These are phyloP conservation scores for Yamadazyma sp. DNA, from an alignment of 805 yeast species.

Conservation along the genomic window DNA sequence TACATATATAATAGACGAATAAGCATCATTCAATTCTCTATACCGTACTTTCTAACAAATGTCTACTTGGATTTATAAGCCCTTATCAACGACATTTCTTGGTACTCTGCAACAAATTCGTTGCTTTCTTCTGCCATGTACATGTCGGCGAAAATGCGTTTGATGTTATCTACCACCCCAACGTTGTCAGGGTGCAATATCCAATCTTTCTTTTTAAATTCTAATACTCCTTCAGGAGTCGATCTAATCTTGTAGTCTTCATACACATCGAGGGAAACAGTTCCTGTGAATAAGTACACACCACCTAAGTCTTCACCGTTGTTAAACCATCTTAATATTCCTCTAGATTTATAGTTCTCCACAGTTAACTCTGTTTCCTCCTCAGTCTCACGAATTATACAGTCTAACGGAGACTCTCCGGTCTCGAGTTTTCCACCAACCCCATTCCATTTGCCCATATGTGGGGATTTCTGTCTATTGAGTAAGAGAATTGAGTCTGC, in stretches of 20 bases:
- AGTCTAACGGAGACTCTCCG: conserved; percentile 35
- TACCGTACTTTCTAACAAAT: no score
- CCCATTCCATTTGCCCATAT: conserved; percentile 52
- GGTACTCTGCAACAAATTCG: conserved; percentile 28
- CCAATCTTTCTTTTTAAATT: conserved; percentile 43
- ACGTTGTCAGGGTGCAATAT: conserved; percentile 32
- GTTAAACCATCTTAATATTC: conserved; percentile 36
- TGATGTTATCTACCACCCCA: conserved; percentile 43
- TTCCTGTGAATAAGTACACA: conserved; percentile 40
- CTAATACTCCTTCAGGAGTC: conserved; percentile 41
- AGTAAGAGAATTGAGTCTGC: conserved; percentile 33
- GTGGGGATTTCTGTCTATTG: conserved; percentile 43
- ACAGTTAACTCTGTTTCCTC: conserved; percentile 42
- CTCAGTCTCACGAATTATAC: conserved; percentile 40
- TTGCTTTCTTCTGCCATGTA: conserved; percentile 25
- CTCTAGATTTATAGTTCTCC: conserved; percentile 30
- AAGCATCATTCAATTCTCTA: not conserved
- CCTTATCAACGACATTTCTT: conserved; percentile 1
- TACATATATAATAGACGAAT: not conserved
- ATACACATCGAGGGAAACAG: conserved; percentile 23
- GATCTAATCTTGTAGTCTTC: conserved; percentile 22
- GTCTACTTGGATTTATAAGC: conserved; percentile 7
- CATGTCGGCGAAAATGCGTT: conserved; percentile 21
- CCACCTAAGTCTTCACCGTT: conserved; percentile 31
- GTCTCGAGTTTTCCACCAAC: conserved; percentile 44